Percentiles rank a stretch among this genome's conserved stretches.
Evolutionary conservation across 768 basidiomycete genomes (phyloP).

Genomic region (Cytidiella melzeri): DNA sequence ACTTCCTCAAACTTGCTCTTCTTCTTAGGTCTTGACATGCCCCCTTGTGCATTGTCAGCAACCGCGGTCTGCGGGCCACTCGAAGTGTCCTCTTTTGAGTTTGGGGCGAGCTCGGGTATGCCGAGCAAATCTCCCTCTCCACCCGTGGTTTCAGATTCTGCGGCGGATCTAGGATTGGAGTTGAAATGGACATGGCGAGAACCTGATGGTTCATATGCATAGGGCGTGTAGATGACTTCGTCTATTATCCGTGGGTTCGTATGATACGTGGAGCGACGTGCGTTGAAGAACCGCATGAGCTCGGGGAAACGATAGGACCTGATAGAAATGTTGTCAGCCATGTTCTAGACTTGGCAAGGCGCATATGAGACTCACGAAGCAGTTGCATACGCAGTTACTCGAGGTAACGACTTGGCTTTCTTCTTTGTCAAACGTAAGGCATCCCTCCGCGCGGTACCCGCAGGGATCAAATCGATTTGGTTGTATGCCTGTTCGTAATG

Average conservation of each 20-base stretch:
- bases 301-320: constrained; percentile 89
- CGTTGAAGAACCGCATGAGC: constrained; percentile 84
- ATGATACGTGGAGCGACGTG: constrained; percentile 74
- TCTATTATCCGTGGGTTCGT: constrained; percentile 86
- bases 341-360: not conserved
- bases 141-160: constrained; percentile 15
- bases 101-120: constrained; percentile 57
- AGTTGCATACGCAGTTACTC: constrained; percentile 96
- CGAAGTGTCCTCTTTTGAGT: constrained; percentile 4
- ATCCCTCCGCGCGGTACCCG: constrained; percentile 89
- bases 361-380: constrained; percentile 53
- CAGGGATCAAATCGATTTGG: constrained; percentile 89
- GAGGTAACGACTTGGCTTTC: constrained; percentile 84
- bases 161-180: constrained; percentile 18
- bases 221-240: constrained; percentile 92
- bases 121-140: constrained; percentile 69
- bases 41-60: constrained; percentile 2
- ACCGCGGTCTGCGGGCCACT: constrained; percentile 20
- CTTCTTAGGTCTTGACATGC: constrained; percentile 35
- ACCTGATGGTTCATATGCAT: constrained; percentile 57
- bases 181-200: constrained; percentile 15
- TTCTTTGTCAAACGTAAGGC: constrained; percentile 88
- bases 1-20: constrained; percentile 63
- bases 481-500: constrained; percentile 68
- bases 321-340: constrained; percentile 6